Base-by-base conservation (phyloP, 2,329 filamentous ascomycete species). In the Colletotrichum ledebouriae region DNA sequence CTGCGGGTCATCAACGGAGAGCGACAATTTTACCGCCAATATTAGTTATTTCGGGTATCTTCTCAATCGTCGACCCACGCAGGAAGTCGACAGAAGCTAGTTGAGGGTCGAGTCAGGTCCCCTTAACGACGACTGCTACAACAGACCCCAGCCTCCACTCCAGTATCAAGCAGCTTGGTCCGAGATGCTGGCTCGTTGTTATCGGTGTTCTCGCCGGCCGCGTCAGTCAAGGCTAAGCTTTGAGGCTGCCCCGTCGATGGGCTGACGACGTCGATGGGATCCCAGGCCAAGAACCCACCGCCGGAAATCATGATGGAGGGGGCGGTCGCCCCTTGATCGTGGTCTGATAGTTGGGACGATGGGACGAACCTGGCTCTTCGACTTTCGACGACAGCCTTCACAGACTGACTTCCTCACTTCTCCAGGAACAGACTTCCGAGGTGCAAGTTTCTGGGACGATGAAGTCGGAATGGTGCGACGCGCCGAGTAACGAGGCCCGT, bases 171-270 rank as follows among this genome's bases (percentile, higher is more conserved):
- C 25, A 25, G 25, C 25, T 22, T 2, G 22, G 22, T 22, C 22
- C 22, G 22, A 22, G 44, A 34, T 46, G 22, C 20, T 59, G 56
- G 56, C 25, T 52, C 29, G 42, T 13, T 33, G 39, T 13, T 29
- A 2, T 55, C 29, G 34, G 37, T 13, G 11, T 55, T n/a, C 53
- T 64, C 25, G 5, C 42, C n/a, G 34, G 58, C 52, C 44, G 39
- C 59, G 59, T 39, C 59, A 67, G 46, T 58, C 37, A 4, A 7
- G 12, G 3, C 46, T 25, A 67, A 58, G 52, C 59, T 67, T 63
- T 57, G 37, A 29, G 25, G n/a, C 50, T 41, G 33, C 3, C 13
- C 17, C 20, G 34, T 44, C 11, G 29, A 41, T 34, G 22, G 13
- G 46, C 33, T 50, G 22, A n/a, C 10, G 10, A 33, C 3, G 46